phyloP scores from a whole-genome alignment of 768 basidiomycete species.

The Macrocybe gigantea region DNA sequence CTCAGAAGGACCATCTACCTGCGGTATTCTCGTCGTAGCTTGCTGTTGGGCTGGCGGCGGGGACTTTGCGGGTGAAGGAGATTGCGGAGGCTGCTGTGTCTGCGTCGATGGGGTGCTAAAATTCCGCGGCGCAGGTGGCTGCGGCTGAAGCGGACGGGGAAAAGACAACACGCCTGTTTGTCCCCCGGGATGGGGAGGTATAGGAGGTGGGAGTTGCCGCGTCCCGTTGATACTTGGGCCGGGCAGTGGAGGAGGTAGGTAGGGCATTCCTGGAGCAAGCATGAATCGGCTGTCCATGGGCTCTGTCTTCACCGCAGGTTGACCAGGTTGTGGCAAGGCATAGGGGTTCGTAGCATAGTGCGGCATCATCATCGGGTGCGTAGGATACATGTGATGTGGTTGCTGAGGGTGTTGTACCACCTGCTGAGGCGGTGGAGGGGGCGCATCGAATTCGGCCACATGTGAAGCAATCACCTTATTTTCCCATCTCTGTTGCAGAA shows the following conservation, averaged over 20 bases:
- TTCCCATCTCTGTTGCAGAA: slow-evolving; percentile 82
- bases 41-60: slow-evolving; percentile 4
- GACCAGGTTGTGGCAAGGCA: slow-evolving; percentile 30
- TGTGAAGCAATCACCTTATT: slow-evolving; percentile 88
- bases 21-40: slow-evolving; percentile 47
- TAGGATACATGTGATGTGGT: slow-evolving; percentile 49
- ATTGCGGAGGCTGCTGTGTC: slow-evolving; percentile 2
- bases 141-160: slow-evolving; percentile 26
- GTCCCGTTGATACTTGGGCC: slow-evolving; percentile 58
- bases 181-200: slow-evolving; percentile 45
- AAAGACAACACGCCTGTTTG: slow-evolving; percentile 58
- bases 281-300: slow-evolving; percentile 68
- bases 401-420: slow-evolving; percentile 38
- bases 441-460: slow-evolving; percentile 87
- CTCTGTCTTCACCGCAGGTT: slow-evolving; percentile 65
- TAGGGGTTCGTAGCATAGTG: slow-evolving; percentile 56
- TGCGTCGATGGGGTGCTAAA: slow-evolving; percentile 17
- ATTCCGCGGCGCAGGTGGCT: slow-evolving; percentile 18
- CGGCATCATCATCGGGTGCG: slow-evolving; percentile 56
- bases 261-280: slow-evolving; percentile 34
- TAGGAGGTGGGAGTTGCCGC: slow-evolving; percentile 32
- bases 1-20: slow-evolving; percentile 76
- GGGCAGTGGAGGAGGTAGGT: slow-evolving; percentile 57
- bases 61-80: not conserved
- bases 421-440: slow-evolving; percentile 29